phyloP scores from a whole-genome alignment of 257 asterid genomes.

The Fraxinus cuspidata region DNA sequence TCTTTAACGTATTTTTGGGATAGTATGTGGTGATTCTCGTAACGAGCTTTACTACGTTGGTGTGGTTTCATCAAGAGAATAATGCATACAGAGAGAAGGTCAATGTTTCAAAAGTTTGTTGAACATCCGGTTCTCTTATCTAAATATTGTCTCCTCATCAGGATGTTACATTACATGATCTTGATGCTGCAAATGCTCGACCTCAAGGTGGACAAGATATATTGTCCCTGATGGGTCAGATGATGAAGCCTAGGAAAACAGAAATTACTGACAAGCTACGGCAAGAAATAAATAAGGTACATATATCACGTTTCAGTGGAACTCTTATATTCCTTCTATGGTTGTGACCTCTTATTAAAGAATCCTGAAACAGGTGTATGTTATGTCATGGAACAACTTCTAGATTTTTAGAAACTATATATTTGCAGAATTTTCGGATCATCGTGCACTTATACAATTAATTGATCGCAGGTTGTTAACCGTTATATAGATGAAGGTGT shows the following conservation, averaged over 20 bases:
- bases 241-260: slow-evolving; percentile 98
- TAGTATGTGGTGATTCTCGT: neutral
- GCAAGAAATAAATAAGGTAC: slow-evolving; percentile 92
- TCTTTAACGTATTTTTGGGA: neutral
- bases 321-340: neutral
- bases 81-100: neutral
- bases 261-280: slow-evolving; percentile 94
- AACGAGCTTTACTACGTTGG: neutral
- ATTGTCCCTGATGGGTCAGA: slow-evolving; percentile 94
- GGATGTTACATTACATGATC: slow-evolving; percentile 96
- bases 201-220: slow-evolving; percentile 99
- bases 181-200: slow-evolving; percentile 97
- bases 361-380: neutral
- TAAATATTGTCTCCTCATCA: slow-evolving; percentile 24
- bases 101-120: neutral
- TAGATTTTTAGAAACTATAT: neutral
- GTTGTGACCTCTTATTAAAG: neutral
- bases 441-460: slow-evolving; percentile 9
- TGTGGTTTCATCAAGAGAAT: neutral
- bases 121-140: slow-evolving; percentile 3
- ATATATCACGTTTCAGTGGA: neutral
- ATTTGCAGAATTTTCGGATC: neutral
- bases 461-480: slow-evolving; percentile 69
- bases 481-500: slow-evolving; percentile 93
- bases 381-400: slow-evolving; percentile 3